phyloP scores from a whole-genome alignment of 306 rosid species.

The Trichosanthes truncata region DNA sequence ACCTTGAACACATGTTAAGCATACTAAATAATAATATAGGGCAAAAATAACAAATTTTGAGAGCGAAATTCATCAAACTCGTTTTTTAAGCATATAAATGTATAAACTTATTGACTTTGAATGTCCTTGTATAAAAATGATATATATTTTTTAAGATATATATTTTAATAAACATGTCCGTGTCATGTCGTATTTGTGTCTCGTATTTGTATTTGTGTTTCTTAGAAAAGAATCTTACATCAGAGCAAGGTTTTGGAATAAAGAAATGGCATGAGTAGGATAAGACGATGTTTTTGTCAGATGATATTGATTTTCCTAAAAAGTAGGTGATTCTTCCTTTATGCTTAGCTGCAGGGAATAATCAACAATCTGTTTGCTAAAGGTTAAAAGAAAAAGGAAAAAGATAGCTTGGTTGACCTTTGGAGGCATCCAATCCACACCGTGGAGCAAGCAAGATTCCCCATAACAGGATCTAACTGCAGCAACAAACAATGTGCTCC shows the following conservation, averaged over 20 bases:
- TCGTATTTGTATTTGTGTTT: neutral
- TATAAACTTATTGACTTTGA: too few species aligned
- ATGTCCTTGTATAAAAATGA: too few species aligned
- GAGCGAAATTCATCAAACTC: too few species aligned
- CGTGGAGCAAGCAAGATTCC: constrained; percentile 93
- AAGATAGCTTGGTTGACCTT: constrained; percentile 40
- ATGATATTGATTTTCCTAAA: neutral
- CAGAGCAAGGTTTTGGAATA: neutral
- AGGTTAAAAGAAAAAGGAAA: neutral
- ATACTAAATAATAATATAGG: too few species aligned
- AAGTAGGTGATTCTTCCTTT: neutral
- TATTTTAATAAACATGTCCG: neutral
- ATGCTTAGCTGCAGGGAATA: neutral
- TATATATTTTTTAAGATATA: too few species aligned
- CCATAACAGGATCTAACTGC: constrained; percentile 88
- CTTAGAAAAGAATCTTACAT: neutral
- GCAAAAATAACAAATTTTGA: too few species aligned
- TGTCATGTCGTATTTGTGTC: neutral
- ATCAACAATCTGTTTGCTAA: neutral
- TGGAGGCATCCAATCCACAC: constrained; percentile 93
- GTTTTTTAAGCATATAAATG: too few species aligned
- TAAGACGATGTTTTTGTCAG: neutral
- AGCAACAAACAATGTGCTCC: constrained; percentile 92
- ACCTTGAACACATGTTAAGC: too few species aligned
- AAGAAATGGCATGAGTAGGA: neutral